phyloP scores from a whole-genome alignment of 2,329 filamentous ascomycete genomes.

The Monosporascus sp. region DNA sequence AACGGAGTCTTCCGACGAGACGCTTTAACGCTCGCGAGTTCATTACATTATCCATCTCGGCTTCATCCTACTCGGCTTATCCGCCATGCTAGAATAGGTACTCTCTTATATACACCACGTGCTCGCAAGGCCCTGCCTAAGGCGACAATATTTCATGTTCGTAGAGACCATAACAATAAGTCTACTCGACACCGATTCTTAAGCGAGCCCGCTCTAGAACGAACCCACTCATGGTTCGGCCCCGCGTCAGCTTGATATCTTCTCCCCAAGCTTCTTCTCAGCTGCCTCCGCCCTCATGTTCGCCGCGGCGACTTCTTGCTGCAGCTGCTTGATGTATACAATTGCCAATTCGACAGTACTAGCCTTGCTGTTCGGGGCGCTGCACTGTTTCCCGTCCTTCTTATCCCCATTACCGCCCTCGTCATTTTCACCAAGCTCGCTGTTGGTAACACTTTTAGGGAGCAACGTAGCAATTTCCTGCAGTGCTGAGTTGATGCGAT shows the following conservation, averaged over 20 bases:
- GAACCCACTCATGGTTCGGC: not conserved
- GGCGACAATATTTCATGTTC: not conserved
- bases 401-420: constrained; percentile 38
- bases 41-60: no score
- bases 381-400: constrained; percentile 35
- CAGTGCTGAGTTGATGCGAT: constrained; percentile 89
- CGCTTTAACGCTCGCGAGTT: no score
- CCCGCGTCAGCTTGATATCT: constrained; percentile 8
- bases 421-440: constrained; percentile 38
- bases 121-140: no score
- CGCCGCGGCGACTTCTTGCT: constrained; percentile 64
- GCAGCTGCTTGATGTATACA: constrained; percentile 83
- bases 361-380: constrained; percentile 78
- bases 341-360: constrained; percentile 97
- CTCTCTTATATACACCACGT: no score
- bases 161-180: constrained; percentile 1
- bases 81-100: no score
- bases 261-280: constrained; percentile 52
- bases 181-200: constrained; percentile 6
- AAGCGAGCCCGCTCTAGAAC: not conserved
- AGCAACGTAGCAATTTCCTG: constrained; percentile 85
- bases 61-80: no score
- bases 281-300: constrained; percentile 59
- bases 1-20: no score
- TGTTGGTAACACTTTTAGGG: constrained; percentile 50